Base-by-base conservation (phyloP, 306 rosid species). In the Notholithocarpus densiflorus region DNA sequence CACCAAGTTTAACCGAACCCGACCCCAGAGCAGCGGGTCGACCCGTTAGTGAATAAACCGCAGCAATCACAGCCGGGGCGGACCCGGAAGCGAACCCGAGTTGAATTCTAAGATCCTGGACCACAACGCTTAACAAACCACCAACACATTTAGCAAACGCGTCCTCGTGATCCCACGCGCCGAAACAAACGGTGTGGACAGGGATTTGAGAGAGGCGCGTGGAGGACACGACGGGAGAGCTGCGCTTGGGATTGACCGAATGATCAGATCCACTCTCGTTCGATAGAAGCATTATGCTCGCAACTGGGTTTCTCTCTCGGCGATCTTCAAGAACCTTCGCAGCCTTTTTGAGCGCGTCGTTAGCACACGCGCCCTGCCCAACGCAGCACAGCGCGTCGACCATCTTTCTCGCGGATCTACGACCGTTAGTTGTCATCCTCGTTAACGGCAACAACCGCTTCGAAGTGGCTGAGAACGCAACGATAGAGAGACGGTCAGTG, bases 301-400 rank as follows among this genome's bases (percentile, higher is more conserved):
- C 88, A 5, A 86, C 84, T 7, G 93, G 60, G 73, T 93, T 96
- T 75, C 76, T 89, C 82, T 93, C 97, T 3, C 98, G 96, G 68
- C 99, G 96, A 77, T 96, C 99, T 52, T 93, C 97, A 5, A 96
- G 84, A 1, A 96, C 97, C 59, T 93, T 96, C 0, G 92, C 94
- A 0, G 99, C 98, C 18, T 96, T 96, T 79, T 93, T 89, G 12
- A 96, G 82, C 0, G 99, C 99, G 73, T 96, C 99, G 77, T 81
- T 84, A 32, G 85, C 88, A 8, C 88, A 84, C 23, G 82, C 68
- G 1, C 84, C 89, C 11, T 89, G 92, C 2, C 90, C 93, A 10
- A 93, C 89, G 5, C 75, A 72, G 1, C 86, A 86, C 0, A 88
- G 80, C 0, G 92, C 87, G 56, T 88, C 89, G 0, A 88, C 82